Conservation (phyloP, 2,329 filamentous ascomycete species). For the Aspergillus awamori region DNA sequence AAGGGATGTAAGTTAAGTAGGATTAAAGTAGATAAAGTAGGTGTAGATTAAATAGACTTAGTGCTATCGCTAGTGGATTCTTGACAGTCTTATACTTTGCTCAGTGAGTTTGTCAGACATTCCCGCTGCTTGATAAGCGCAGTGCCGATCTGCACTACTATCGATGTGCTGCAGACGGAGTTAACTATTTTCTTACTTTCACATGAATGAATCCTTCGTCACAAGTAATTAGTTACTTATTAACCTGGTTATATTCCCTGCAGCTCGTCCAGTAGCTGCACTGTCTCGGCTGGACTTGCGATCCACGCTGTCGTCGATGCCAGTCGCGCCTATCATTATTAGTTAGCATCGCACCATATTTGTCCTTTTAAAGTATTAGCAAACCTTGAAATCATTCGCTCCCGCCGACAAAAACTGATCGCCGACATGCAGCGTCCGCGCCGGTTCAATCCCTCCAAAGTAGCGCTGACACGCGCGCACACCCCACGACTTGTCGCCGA, state of each 20-base stretch:
- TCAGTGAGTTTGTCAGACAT: neutral
- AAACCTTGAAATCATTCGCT: slow-evolving; percentile 91
- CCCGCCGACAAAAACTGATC: slow-evolving; percentile 95
- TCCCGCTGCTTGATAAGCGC: neutral
- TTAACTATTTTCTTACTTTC: too few relatives aligned
- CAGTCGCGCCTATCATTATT: slow-evolving; percentile 63
- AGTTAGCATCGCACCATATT: neutral
- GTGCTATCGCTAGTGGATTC: neutral
- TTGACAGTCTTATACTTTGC: neutral
- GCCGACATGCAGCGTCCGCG: slow-evolving; percentile 88
- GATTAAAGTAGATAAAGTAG: too few relatives aligned
- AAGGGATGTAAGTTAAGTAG: neutral
- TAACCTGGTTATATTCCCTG: slow-evolving; percentile 39
- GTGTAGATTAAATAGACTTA: neutral
- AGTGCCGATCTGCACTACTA: too few relatives aligned
- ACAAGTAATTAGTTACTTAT: neutral
- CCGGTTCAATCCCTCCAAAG: slow-evolving; percentile 74
- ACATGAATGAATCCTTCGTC: neutral
- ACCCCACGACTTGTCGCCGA: slow-evolving; percentile 96
- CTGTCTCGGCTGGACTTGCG: slow-evolving; percentile 86
- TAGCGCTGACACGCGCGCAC: slow-evolving; percentile 90
- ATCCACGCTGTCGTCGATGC: slow-evolving; percentile 98
- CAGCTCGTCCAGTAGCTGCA: slow-evolving; percentile 84
- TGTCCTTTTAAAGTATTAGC: slow-evolving; percentile 4
- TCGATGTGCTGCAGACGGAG: too few relatives aligned